Percentiles rank a stretch among this genome's conserved stretches.
Evolutionary conservation across 331 rosid genomes (phyloP).

Genomic region (Erythrophleum ivorense): DNA sequence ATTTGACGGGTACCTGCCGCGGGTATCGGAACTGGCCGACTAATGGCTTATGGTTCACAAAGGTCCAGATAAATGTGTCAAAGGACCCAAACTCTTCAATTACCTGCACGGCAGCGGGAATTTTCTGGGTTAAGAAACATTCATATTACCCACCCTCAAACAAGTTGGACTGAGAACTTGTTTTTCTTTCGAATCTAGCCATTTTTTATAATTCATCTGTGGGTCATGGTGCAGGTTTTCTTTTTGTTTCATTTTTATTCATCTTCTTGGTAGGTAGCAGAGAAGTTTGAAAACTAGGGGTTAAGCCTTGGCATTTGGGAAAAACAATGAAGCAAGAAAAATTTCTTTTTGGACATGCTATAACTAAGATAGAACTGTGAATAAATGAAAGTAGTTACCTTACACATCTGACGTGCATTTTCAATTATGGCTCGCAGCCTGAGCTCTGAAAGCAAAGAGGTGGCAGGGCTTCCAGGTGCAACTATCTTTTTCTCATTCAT

Average conservation of each 20-base stretch:
- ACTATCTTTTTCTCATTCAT: constrained; percentile 60
- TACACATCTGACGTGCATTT: constrained; percentile 77
- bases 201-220: constrained; percentile 24
- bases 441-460: constrained; percentile 73
- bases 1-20: constrained; percentile 74
- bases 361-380: constrained; percentile 12
- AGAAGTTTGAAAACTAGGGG: constrained; percentile 43
- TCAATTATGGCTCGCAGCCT: constrained; percentile 75
- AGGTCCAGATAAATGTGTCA: constrained; percentile 66
- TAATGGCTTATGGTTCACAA: constrained; percentile 67
- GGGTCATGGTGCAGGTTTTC: constrained; percentile 41
- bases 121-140: constrained; percentile 18
- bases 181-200: constrained; percentile 25
- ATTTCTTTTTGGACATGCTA: background rate
- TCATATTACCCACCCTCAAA: constrained; percentile 29
- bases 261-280: constrained; percentile 46
- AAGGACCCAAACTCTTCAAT: constrained; percentile 77
- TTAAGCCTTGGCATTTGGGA: constrained; percentile 1
- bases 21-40: constrained; percentile 66
- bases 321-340: background rate
- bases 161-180: constrained; percentile 32
- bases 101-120: constrained; percentile 53
- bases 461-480: constrained; percentile 66
- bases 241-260: constrained; percentile 17
- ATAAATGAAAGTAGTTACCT: constrained; percentile 49